Percentiles rank a stretch among this genome's conserved stretches.
Evolutionary conservation across 805 yeast species (phyloP).

Genomic region (Saccharomyces jurei): DNA sequence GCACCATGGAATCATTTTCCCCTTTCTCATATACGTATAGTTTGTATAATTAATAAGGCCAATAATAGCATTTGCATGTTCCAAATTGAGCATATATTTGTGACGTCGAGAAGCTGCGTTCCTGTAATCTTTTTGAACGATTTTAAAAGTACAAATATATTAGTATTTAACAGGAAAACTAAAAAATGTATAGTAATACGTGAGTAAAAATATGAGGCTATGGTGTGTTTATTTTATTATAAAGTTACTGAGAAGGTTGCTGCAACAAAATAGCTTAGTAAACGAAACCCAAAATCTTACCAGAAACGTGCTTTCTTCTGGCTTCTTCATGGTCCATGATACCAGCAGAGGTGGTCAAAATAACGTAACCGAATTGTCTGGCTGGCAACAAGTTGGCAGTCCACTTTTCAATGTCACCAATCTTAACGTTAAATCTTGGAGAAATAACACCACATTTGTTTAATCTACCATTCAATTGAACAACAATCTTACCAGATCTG

Average conservation of each 20-base stretch:
- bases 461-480: conserved; percentile 94
- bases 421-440: conserved; percentile 96
- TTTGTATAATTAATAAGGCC: neutral
- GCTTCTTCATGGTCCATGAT: conserved; percentile 99
- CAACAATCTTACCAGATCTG: conserved; percentile 97
- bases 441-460: conserved; percentile 98
- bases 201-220: neutral
- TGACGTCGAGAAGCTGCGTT: neutral
- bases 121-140: neutral
- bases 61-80: neutral
- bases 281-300: conserved; percentile 96
- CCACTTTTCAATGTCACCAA: conserved; percentile 95
- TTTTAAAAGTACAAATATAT: neutral
- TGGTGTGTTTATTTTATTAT: neutral
- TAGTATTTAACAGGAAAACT: neutral
- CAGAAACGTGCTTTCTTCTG: conserved; percentile 98
- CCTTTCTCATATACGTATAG: neutral
- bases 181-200: neutral
- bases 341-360: conserved; percentile 98
- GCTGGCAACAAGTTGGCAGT: conserved; percentile 97
- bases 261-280: conserved; percentile 44
- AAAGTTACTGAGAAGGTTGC: neutral
- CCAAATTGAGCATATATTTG: neutral
- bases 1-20: neutral
- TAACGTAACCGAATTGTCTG: conserved; percentile 97